Evolutionary conservation across 1,284 basidiomycete species (phyloP), one percentile per base, ranked within the genome.

Genomic region (Leucoagaricus sp.): DNA sequence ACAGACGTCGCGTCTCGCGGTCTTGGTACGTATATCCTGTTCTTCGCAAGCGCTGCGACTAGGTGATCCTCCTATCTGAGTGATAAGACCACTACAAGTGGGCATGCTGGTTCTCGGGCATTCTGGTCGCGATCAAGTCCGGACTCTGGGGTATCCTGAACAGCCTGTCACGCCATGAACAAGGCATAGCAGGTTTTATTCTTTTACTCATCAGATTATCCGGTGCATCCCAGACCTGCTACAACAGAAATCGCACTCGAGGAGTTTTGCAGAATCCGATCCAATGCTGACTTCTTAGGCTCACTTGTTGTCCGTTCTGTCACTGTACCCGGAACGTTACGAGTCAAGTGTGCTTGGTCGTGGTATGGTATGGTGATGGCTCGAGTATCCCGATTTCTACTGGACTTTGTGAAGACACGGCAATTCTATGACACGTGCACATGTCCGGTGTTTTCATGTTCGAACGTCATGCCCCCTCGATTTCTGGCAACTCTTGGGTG

Each of bases 1-100:
- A 96, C 94, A 65, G 94, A 96, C 71, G 93, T 99, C 67, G 96
- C 96, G 63, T 98, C 95, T 72, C 96, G 96, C 87, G 96, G 96
- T 88, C 87, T 99, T 72, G 96, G 96, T 99, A 91, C 82, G 96
- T 97, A 56, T 49, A 9, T 73, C 71, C 75, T 60, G 65, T 67
- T 67, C 67, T 65, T 69, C 60, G 60, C 72, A 74, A 75, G 74
- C 73, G 74, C 72, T 73, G 63, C 67, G 67, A 66, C 63, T 58
- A 63, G 60, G 63, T 69, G 67, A 57, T 46, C 25, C 41, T 33
- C 36, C 40, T 40, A 50, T 50, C 34, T 23, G 55, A 56, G 55
- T 56, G 48, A 50, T 56, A 50, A 56, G 55, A 50, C 55, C 55
- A 56, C 34, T 50, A 41, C 49, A 21, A 49, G 34, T 25, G 31